Evolutionary conservation across 768 basidiomycete genomes (phyloP).

Genomic region (Sporobolomyces roseus): DNA sequence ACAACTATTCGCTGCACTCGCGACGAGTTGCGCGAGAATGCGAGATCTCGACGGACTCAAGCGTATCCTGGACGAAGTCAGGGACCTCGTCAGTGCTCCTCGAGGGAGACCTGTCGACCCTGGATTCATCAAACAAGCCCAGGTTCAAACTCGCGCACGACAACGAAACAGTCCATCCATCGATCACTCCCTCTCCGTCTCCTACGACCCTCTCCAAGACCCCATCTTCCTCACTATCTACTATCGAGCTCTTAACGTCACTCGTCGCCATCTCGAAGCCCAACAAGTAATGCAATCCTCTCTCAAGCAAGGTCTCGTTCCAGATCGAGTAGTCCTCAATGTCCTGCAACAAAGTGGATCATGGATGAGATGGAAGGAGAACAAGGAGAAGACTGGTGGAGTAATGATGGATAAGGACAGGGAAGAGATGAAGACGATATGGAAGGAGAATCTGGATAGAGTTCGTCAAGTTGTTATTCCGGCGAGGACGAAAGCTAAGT

Average conservation of each 20-base stretch:
- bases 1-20: conserved; percentile 33
- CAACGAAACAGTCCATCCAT: neutral
- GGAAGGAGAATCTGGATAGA: neutral
- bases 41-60: conserved; percentile 21
- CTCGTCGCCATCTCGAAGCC: neutral
- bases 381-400: neutral
- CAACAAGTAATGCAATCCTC: conserved; percentile 3
- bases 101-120: neutral
- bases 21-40: conserved; percentile 12
- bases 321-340: conserved; percentile 16
- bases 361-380: conserved; percentile 6
- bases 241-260: conserved; percentile 26
- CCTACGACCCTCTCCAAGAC: conserved; percentile 35
- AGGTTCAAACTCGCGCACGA: neutral
- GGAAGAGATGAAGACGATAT: neutral
- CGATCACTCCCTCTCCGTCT: neutral
- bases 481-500: neutral
- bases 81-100: neutral
- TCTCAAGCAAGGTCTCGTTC: conserved; percentile 18
- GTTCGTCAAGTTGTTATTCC: neutral
- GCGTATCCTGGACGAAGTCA: conserved; percentile 17
- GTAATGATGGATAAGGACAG: neutral
- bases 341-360: neutral
- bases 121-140: conserved; percentile 12
- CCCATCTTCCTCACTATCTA: conserved; percentile 33